Conservation (phyloP, 345 rosid species). For the Salix brachista region DNA sequence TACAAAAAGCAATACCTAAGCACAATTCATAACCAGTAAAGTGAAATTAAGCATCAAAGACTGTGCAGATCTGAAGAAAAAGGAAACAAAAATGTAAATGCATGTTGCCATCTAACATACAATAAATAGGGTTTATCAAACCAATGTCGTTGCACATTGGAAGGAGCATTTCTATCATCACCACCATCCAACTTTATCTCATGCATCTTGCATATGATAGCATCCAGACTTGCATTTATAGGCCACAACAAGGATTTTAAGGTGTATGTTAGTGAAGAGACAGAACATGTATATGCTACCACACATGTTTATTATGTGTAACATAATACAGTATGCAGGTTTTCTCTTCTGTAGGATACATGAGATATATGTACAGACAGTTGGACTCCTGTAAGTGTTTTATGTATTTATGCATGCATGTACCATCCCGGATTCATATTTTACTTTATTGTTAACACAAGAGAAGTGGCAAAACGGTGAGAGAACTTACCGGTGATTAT, state of each 20-base stretch:
- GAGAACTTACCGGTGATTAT: constrained; percentile 32
- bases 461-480: neutral
- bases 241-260: neutral
- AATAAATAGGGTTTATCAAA: neutral
- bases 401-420: neutral
- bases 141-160: neutral
- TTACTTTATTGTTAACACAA: no score
- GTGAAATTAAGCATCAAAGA: neutral
- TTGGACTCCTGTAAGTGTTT: neutral
- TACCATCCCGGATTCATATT: neutral
- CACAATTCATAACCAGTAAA: neutral
- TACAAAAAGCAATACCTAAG: neutral
- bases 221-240: neutral
- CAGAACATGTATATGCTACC: neutral
- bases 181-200: neutral
- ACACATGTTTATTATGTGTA: neutral
- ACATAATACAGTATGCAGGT: neutral
- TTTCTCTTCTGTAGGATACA: neutral
- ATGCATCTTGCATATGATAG: neutral
- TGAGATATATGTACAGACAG: neutral
- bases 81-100: neutral
- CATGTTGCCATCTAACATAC: neutral
- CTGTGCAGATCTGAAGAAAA: neutral
- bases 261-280: neutral
- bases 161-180: neutral